Evolutionary conservation across 257 asterid species (phyloP).

Genomic region (Capsicum chinense): DNA sequence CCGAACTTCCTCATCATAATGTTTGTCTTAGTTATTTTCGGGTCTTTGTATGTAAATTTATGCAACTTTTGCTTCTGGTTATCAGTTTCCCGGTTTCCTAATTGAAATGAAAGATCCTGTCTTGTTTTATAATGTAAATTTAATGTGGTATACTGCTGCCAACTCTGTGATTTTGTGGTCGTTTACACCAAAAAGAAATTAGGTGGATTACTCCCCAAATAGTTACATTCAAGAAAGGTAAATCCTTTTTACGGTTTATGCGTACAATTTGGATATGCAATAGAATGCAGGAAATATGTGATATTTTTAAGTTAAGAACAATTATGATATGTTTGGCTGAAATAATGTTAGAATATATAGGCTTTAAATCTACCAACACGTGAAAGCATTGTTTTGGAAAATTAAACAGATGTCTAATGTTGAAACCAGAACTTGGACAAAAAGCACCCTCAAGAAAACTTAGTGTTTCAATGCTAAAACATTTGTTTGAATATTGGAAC

Average conservation of each 20-base stretch:
- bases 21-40: background rate
- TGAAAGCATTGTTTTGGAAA: background rate
- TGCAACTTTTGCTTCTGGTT: background rate
- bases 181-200: background rate
- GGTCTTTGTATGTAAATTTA: background rate
- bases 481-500: constrained; percentile 2
- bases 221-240: background rate
- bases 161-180: background rate
- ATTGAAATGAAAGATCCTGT: background rate
- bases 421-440: constrained; percentile 7
- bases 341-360: background rate
- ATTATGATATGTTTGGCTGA: background rate
- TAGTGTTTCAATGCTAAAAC: background rate
- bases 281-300: background rate
- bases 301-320: background rate
- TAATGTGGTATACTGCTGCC: background rate
- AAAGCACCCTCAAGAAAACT: background rate
- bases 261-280: background rate
- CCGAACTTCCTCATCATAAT: background rate
- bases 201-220: background rate
- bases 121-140: background rate
- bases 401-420: background rate
- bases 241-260: constrained; percentile 10
- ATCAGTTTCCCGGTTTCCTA: background rate
- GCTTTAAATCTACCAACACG: background rate